phyloP scores from a whole-genome alignment of 257 asterid species.

The Salvia hispanica region DNA sequence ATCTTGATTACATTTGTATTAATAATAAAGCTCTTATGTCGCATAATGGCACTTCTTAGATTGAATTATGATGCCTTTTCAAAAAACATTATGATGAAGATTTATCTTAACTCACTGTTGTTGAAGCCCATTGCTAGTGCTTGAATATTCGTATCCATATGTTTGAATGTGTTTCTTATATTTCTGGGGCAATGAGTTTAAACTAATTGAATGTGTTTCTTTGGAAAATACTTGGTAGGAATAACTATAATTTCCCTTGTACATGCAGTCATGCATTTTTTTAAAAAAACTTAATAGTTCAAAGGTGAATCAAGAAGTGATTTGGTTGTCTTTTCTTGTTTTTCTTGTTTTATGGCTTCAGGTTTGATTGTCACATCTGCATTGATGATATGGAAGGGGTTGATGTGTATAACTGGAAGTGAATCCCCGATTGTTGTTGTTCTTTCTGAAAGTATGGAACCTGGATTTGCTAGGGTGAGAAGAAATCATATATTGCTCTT shows the following conservation, averaged over 20 bases:
- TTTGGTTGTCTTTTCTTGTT: neutral
- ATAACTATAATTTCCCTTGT: neutral
- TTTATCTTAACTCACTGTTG: neutral
- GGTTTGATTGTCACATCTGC: conserved; percentile 62
- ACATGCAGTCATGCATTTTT: neutral
- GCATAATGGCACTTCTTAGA: neutral
- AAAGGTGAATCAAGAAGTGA: neutral
- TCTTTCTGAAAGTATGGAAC: conserved; percentile 83
- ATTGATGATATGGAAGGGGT: conserved; percentile 61
- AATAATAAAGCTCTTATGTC: neutral
- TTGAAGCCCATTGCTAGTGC: neutral
- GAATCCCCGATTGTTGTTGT: conserved; percentile 82
- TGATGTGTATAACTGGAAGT: conserved; percentile 58
- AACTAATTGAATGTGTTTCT: neutral
- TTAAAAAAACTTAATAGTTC: neutral
- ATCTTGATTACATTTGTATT: conserved; percentile 10
- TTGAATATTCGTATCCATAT: neutral
- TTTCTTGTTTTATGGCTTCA: conserved; percentile 31
- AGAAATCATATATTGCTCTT: neutral
- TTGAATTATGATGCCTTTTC: neutral
- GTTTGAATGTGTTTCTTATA: neutral
- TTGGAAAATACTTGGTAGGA: neutral
- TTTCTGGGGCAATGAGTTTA: neutral
- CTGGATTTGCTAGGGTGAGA: conserved; percentile 68
- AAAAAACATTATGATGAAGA: neutral